A percentile compares a stretch with the other conserved stretches of the same genome.
phyloP scores from a whole-genome alignment of 331 rosid genomes.

The Quercus phellos region DNA sequence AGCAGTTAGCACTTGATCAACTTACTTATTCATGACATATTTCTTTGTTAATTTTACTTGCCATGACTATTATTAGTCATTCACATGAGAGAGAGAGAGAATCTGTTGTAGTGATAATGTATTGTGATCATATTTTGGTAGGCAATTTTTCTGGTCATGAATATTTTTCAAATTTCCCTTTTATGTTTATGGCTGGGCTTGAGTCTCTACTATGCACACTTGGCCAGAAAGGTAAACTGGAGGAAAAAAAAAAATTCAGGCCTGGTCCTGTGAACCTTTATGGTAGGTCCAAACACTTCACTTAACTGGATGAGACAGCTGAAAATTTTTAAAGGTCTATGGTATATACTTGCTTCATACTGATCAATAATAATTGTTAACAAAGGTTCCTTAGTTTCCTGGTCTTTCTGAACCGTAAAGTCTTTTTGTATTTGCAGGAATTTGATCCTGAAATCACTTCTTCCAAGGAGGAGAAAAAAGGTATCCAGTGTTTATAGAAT shows the following conservation, averaged over 20 bases:
- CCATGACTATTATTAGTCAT: background rate
- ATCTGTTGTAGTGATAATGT: background rate
- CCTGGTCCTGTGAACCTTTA: background rate
- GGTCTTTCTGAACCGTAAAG: background rate
- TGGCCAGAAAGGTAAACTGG: background rate
- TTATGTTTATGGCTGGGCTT: background rate
- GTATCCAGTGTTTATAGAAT: conserved; percentile 22
- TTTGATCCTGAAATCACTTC: conserved; percentile 31
- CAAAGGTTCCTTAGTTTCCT: background rate
- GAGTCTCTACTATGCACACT: background rate
- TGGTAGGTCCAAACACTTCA: background rate
- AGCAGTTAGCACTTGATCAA: background rate
- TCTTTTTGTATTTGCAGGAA: conserved; percentile 45
- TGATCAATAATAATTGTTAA: conserved; percentile 10
- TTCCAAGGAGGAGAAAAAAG: conserved; percentile 50
- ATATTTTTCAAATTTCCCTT: background rate
- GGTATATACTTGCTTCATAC: background rate
- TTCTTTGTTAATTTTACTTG: background rate
- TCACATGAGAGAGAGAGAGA: background rate
- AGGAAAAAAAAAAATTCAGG: background rate
- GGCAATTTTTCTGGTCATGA: background rate
- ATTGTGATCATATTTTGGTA: background rate
- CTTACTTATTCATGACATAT: background rate
- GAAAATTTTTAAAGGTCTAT: background rate
- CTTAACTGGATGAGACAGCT: background rate